Percentiles rank a stretch among this genome's conserved stretches.
These are phyloP conservation scores for Alternaria sp. DNA, from an alignment of 2,329 filamentous ascomycete species.

Conservation along the genomic window DNA sequence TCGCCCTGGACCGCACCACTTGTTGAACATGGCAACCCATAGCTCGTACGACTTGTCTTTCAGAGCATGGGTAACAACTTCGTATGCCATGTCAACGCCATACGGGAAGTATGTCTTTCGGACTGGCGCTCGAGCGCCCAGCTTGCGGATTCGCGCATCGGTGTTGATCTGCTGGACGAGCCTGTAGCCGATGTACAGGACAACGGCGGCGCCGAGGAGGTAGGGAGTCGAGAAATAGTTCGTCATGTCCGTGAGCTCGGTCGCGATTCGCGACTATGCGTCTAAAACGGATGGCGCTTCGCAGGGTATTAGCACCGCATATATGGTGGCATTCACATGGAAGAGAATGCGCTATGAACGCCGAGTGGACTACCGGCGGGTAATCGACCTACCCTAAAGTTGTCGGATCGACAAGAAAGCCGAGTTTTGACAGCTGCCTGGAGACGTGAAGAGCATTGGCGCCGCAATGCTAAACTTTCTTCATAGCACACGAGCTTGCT, in stretches of 20 bases:
- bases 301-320: conserved; percentile 2
- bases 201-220: conserved; percentile 27
- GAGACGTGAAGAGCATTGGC: neutral
- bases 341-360: neutral
- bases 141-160: conserved; percentile 47
- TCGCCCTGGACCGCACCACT: conserved; percentile 42
- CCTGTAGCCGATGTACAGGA: conserved; percentile 29
- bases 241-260: conserved; percentile 18
- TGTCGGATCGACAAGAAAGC: conserved; percentile 4
- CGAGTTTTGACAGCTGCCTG: neutral
- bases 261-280: conserved; percentile 25
- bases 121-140: conserved; percentile 55
- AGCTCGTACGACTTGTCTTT: conserved; percentile 64
- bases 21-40: conserved; percentile 64
- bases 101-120: conserved; percentile 49
- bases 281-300: neutral
- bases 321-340: conserved; percentile 9
- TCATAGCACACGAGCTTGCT: neutral
- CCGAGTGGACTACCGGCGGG: neutral
- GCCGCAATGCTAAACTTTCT: neutral
- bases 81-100: conserved; percentile 69
- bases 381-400: neutral
- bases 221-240: conserved; percentile 26
- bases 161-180: conserved; percentile 26
- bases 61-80: conserved; percentile 60